These are phyloP conservation scores for Betula pendula DNA, from an alignment of 306 rosid species.

Conservation along the genomic window DNA sequence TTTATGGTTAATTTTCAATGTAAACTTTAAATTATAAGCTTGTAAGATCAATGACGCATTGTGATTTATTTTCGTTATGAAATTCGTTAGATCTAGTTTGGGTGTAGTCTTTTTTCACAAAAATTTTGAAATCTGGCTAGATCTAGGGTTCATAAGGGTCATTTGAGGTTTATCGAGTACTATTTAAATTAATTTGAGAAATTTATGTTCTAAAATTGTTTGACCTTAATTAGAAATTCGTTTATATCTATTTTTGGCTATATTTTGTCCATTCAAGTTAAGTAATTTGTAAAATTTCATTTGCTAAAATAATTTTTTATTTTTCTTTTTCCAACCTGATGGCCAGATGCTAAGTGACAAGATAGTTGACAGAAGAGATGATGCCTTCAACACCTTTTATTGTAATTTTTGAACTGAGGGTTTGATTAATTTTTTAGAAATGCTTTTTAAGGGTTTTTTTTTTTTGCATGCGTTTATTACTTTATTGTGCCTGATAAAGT, in stretches of 20 bases:
- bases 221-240: no score
- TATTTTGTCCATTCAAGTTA: no score
- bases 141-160: neutral
- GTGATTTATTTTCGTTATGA: neutral
- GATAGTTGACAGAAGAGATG: constrained; percentile 76
- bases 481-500: no score
- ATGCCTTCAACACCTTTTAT: constrained; percentile 89
- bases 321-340: constrained; percentile 49
- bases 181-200: no score
- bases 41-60: neutral
- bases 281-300: neutral
- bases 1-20: neutral
- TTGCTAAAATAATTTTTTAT: neutral
- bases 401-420: no score
- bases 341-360: constrained; percentile 89
- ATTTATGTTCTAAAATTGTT: no score
- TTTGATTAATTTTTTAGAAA: no score
- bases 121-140: neutral
- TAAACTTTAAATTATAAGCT: neutral
- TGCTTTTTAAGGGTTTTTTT: no score
- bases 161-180: no score
- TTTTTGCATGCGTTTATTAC: no score
- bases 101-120: neutral
- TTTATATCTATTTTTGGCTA: neutral
- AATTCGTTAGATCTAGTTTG: neutral